Percentiles rank a stretch among this genome's conserved stretches.
phyloP scores from a whole-genome alignment of 1,139 yeast genomes.

The Taiozyma sp. region DNA sequence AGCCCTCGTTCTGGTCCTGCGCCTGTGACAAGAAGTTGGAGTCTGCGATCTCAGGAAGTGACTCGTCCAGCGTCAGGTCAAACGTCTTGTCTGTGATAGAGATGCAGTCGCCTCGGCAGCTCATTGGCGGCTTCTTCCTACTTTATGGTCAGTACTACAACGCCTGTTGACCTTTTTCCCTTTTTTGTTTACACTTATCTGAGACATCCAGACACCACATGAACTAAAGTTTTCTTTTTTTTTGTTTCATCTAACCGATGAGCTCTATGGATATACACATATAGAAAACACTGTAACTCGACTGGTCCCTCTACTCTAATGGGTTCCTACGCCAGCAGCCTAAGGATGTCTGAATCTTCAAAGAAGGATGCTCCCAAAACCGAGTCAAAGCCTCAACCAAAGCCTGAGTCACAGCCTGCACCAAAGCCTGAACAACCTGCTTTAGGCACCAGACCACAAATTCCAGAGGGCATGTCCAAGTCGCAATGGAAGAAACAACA shows the following conservation, averaged over 20 bases:
- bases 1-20: neutral
- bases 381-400: neutral
- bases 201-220: conserved; percentile 11
- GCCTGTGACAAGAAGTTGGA: neutral
- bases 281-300: too few relatives aligned
- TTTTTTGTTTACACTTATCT: conserved; percentile 1
- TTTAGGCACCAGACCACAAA: conserved; percentile 17
- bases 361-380: neutral
- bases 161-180: neutral
- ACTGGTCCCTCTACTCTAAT: neutral
- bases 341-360: neutral
- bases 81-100: conserved; percentile 18
- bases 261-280: neutral
- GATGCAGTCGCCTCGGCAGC: conserved; percentile 9
- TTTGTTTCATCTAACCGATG: neutral
- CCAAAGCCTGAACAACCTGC: conserved; percentile 1
- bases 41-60: neutral
- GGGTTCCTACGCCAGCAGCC: neutral
- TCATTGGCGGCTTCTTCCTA: neutral
- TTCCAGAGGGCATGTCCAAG: conserved; percentile 84
- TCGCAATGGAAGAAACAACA: conserved; percentile 73
- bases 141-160: neutral
- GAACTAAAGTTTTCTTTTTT: neutral
- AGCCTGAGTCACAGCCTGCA: neutral
- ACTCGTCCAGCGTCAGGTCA: conserved; percentile 17